Percentiles rank a stretch among this genome's conserved stretches.
Conservation (phyloP, 306 rosid genomes). For the Lathyrus aphaca region DNA sequence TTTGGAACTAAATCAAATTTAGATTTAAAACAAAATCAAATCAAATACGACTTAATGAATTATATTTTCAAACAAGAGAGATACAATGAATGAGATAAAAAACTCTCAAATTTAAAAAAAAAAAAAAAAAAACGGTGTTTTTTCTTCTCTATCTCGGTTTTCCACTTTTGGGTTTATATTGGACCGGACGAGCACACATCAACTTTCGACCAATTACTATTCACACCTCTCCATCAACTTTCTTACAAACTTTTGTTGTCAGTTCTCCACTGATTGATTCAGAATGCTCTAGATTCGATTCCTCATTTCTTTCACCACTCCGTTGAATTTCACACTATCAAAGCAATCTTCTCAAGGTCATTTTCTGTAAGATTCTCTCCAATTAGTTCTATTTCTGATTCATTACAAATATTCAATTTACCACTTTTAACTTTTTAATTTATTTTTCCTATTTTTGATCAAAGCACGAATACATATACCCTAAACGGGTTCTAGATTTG, state of each 20-base stretch:
- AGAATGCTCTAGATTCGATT: too few species aligned
- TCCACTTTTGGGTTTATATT: neutral
- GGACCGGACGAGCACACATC: neutral
- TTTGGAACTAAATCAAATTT: too few species aligned
- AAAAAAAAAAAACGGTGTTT: too few species aligned
- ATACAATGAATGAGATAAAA: too few species aligned
- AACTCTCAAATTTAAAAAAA: too few species aligned
- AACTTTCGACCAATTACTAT: neutral
- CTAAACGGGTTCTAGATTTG: neutral
- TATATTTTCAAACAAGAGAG: too few species aligned
- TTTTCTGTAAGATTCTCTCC: slow-evolving; percentile 7
- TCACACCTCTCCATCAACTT: neutral
- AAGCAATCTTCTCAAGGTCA: neutral
- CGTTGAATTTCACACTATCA: too few species aligned
- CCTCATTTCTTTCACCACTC: too few species aligned
- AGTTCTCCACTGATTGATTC: slow-evolving; percentile 16
- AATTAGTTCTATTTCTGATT: slow-evolving; percentile 2
- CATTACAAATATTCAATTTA: neutral
- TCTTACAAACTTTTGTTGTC: neutral
- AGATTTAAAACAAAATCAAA: too few species aligned
- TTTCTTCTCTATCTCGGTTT: too few species aligned
- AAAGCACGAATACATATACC: neutral
- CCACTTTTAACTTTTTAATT: neutral
- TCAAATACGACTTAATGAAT: too few species aligned
- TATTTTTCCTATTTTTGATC: neutral